These are phyloP conservation scores for Aciculoconidium aculeatum DNA, from an alignment of 805 yeast species.

Conservation along the genomic window DNA sequence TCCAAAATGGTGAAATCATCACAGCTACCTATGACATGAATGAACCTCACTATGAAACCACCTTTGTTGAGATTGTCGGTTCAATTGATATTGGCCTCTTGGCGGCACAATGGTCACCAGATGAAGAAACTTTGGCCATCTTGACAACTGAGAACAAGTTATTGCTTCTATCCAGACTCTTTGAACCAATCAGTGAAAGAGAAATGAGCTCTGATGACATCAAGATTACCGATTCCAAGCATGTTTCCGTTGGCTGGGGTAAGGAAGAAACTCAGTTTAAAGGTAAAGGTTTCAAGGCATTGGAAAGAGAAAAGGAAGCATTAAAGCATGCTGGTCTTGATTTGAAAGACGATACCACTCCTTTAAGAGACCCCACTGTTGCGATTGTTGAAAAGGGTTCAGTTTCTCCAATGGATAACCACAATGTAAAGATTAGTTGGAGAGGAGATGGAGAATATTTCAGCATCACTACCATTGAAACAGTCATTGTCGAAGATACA, in stretches of 20 bases:
- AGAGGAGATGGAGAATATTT: conserved; percentile 91
- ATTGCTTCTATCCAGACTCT: conserved; percentile 62
- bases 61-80: conserved; percentile 74
- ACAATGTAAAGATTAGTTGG: conserved; percentile 64
- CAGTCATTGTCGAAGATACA: conserved; percentile 36
- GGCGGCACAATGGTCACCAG: conserved; percentile 83
- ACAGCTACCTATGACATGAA: conserved; percentile 55
- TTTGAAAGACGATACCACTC: conserved; percentile 51
- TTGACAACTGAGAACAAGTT: conserved; percentile 58
- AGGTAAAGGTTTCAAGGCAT: conserved; percentile 84
- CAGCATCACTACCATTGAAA: conserved; percentile 60
- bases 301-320: conserved; percentile 58
- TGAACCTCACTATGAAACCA: conserved; percentile 42
- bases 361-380: conserved; percentile 83
- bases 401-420: conserved; percentile 49
- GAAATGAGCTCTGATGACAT: conserved; percentile 58
- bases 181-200: conserved; percentile 74
- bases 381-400: conserved; percentile 66
- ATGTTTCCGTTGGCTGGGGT: conserved; percentile 99
- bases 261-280: conserved; percentile 92
- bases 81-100: conserved; percentile 69
- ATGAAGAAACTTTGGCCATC: conserved; percentile 77
- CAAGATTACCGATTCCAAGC: conserved; percentile 52
- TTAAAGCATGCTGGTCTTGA: conserved; percentile 64
- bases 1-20: conserved; percentile 71